A percentile compares a stretch with the other conserved stretches of the same genome.
Evolutionary conservation across 768 basidiomycete species (phyloP).

Genomic region (Agrocybe pediades): DNA sequence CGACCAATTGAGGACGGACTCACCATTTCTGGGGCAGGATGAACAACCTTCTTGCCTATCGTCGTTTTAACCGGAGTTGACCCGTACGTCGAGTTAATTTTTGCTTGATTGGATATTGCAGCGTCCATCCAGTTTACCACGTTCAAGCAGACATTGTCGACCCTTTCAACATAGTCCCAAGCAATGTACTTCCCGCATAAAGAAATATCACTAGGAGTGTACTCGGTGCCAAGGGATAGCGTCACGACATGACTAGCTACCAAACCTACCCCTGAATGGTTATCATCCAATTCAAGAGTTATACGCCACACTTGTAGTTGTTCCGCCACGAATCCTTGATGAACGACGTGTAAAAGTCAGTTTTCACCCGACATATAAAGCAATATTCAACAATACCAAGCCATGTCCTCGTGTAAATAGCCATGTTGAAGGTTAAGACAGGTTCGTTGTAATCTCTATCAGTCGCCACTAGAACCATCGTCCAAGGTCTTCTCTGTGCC

Average conservation of each 20-base stretch:
- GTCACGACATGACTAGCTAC: background rate
- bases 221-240: background rate
- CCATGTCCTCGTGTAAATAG: slow-evolving; percentile 6
- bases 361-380: background rate
- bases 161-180: background rate
- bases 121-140: slow-evolving; percentile 1
- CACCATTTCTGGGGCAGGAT: background rate
- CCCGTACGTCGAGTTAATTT: background rate
- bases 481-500: background rate
- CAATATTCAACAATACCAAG: slow-evolving; percentile 1
- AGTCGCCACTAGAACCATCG: background rate
- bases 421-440: slow-evolving; percentile 1
- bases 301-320: slow-evolving; percentile 8
- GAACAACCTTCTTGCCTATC: background rate
- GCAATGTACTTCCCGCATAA: background rate
- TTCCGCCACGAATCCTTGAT: background rate
- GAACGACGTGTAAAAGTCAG: background rate
- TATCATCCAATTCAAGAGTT: background rate
- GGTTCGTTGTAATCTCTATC: slow-evolving; percentile 1
- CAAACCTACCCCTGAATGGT: background rate
- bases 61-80: background rate
- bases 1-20: background rate
- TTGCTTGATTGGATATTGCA: background rate
- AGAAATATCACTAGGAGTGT: background rate
- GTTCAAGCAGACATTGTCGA: background rate